These are phyloP conservation scores for Melastoma candidum DNA, from an alignment of 441 rosid genomes.

Conservation along the genomic window DNA sequence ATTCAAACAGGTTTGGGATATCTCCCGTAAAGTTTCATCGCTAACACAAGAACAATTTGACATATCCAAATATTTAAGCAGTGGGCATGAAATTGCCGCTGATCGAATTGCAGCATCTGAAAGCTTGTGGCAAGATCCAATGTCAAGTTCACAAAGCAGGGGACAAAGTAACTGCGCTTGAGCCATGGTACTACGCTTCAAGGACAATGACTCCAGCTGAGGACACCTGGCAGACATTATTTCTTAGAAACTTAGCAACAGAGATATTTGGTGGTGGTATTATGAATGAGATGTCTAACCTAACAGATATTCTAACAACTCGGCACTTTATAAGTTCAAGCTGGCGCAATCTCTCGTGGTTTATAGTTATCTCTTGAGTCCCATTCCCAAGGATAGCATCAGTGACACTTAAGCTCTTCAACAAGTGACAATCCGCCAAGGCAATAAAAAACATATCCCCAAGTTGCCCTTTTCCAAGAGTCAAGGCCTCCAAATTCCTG, in stretches of 20 bases:
- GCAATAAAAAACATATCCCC: conserved; percentile 73
- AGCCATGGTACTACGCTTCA: conserved; percentile 92
- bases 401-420: conserved; percentile 61
- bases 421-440: conserved; percentile 62
- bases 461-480: conserved; percentile 64
- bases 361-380: conserved; percentile 73
- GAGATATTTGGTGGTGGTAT: conserved; percentile 4
- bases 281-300: conserved; percentile 29
- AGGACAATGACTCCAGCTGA: conserved; percentile 59
- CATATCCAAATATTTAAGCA: conserved; percentile 76
- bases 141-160: conserved; percentile 64
- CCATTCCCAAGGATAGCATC: conserved; percentile 77
- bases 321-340: conserved; percentile 85
- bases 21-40: conserved; percentile 90
- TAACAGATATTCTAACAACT: conserved; percentile 70
- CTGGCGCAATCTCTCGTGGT: conserved; percentile 66
- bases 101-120: conserved; percentile 93
- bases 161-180: conserved; percentile 84
- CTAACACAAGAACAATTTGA: conserved; percentile 89
- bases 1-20: conserved; percentile 50
- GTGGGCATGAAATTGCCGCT: conserved; percentile 81
- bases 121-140: conserved; percentile 92
- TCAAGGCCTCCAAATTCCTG: conserved; percentile 80
- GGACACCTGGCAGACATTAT: conserved; percentile 62
- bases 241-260: conserved; percentile 15